Conservation (phyloP, 306 rosid genomes). For the Myrica gale region DNA sequence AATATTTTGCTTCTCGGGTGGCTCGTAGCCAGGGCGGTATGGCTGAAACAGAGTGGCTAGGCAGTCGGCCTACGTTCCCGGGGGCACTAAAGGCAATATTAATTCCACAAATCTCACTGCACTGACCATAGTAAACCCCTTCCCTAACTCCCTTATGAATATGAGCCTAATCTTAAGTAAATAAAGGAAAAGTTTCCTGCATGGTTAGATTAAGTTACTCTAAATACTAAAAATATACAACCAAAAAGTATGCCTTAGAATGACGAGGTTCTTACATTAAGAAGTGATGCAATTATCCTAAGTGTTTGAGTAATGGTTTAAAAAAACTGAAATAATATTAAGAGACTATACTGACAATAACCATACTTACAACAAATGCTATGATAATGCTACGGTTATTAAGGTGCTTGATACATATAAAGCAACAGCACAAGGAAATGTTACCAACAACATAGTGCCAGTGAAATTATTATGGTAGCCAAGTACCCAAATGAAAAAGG, state of each 20-base stretch:
- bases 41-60: not conserved
- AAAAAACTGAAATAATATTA: not conserved
- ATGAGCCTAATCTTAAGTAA: not conserved
- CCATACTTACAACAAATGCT: not conserved
- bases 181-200: not conserved
- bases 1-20: conserved; percentile 9
- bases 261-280: not conserved
- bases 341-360: not conserved
- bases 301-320: not conserved
- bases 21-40: conserved; percentile 2
- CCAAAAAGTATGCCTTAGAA: not conserved
- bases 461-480: not conserved
- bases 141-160: not conserved
- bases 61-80: not conserved
- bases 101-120: not conserved
- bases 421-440: not conserved
- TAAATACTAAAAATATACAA: not conserved
- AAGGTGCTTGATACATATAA: not conserved
- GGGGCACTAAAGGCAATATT: not conserved
- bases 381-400: not conserved
- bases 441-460: not conserved
- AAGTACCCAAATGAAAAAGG: not conserved
- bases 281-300: not conserved
- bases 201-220: not conserved
- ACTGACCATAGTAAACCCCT: not conserved